Base-by-base conservation (phyloP, 1,284 basidiomycete species). In the Salmacisia buchloeana region DNA sequence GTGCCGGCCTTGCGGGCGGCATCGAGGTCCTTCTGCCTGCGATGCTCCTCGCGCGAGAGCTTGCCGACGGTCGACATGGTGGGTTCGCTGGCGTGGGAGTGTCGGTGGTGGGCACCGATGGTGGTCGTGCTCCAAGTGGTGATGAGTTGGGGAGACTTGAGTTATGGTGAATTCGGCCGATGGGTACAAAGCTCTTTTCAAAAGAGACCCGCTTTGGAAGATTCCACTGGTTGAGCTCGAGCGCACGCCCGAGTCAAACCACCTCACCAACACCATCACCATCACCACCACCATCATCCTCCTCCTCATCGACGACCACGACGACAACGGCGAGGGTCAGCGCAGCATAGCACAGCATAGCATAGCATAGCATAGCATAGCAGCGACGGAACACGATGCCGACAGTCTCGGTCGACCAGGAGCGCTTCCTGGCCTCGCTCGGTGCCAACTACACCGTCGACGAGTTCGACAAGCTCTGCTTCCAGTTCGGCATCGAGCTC, bases 401-500 rank as follows among this genome's bases (percentile, higher is more conserved):
- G 68, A 98, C 96, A 68, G 86, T 98, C 79, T 84, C 90, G 43
- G 92, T 97, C 63, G 91, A 97, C 84, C 97, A 97, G 82, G 91
- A 87, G 66, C 91, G 94, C 80, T 88, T 98, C 63, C 97, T 90
- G 85, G 85, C 88, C 72, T 84, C 91, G 62, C 87, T 98, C 25
- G 94, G 89, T 35, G 85, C 85, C 72, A 85, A 87, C 76, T 98
- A 92, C 83, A 87, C 61, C 13, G 35, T 49, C 10, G 27, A 94
- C 69, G 92, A 94, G 74, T 97, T 98, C 77, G 94, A 97, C 82
- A 87, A 89, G 78, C 86, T 98, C 61, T 91, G 92, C 80, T 98
- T 98, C 83, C 92, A 97, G 74, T 98, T 94, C 82, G 94, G 94
- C 63, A 85, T 98, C 66, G 94, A 98, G 83, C 84, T 98, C 45